Percentiles rank a stretch among this genome's conserved stretches.
These are phyloP conservation scores for Mariannaea elegans DNA, from an alignment of 2,329 filamentous ascomycete species.

Conservation along the genomic window DNA sequence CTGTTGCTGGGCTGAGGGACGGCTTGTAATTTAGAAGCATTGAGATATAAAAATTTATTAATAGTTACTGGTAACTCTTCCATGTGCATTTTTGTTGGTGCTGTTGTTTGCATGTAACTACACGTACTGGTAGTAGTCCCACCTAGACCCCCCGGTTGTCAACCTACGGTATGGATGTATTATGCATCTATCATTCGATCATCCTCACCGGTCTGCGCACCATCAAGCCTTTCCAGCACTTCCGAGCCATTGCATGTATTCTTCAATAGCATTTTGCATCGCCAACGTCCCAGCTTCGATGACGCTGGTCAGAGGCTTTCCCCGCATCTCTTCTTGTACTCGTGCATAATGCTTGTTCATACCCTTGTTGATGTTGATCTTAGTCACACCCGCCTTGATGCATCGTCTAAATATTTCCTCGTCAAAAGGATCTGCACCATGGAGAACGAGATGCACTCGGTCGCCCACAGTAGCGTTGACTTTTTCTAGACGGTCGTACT, in stretches of 20 bases:
- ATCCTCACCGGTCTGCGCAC: not conserved
- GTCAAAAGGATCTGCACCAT: constrained; percentile 59
- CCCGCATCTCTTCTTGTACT: constrained; percentile 55
- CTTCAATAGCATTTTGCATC: constrained; percentile 59
- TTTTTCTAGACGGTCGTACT: constrained; percentile 34
- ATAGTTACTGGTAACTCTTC: too few relatives aligned
- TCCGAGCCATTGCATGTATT: constrained; percentile 56
- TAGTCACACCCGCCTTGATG: constrained; percentile 56
- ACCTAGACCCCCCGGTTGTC: not conserved
- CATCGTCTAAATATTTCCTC: constrained; percentile 55
- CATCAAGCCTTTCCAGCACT: constrained; percentile 55
- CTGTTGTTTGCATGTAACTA: too few relatives aligned
- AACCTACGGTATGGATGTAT: not conserved
- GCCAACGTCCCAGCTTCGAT: constrained; percentile 56
- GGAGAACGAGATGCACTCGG: constrained; percentile 56
- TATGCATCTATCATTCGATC: not conserved
- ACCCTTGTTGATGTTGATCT: constrained; percentile 62
- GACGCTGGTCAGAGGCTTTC: constrained; percentile 56
- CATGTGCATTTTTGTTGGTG: not conserved
- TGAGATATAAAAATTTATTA: too few relatives aligned
- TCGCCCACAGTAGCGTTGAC: constrained; percentile 55
- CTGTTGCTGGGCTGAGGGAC: constrained; percentile 41
- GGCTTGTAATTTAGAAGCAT: too few relatives aligned
- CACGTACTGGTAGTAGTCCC: too few relatives aligned
- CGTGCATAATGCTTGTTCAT: constrained; percentile 59